Evolutionary conservation across 2,329 filamentous ascomycete genomes (phyloP), one percentile per base, ranked within the genome.

Genomic region (Stachybotrys elegans): DNA sequence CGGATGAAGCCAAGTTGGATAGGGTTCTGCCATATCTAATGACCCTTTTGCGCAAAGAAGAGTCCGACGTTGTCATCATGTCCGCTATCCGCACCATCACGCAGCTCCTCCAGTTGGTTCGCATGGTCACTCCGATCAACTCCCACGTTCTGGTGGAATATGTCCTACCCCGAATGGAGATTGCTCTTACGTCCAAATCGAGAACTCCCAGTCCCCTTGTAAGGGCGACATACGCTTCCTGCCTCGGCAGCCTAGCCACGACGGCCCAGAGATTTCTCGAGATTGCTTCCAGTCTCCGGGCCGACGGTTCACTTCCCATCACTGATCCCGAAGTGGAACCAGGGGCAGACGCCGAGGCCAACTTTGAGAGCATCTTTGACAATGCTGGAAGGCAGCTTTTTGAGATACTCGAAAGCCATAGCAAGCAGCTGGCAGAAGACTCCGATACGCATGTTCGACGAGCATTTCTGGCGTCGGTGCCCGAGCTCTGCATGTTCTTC

Each of bases 1-100:
- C 92, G 0, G 94, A 98, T 60, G 93, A 98, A 66, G 91, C 91
- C 4, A 97, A 96, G 63, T 72, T 98, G 40, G 94, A 98, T 63
- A 82, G 93, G 40, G 86, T 97, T 20, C 70, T 98, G 40, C 93
- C 93, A 1, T 96, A 96, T 60, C 71, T 97, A 27, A 86, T 95
- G 68, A 79, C 83, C 5, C 67, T 97, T 22, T 71, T 98, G 12
- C 55, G 56, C 29, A 84, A 81, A 47, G 93, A 98, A 59, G 82
- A 83, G 52, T 82, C 86, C 2, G 88, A 95, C 51, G 75, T 88
- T 54, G 92, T 98, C 13, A 85, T 89, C 38, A 82, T 95, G 40
- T 83, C 91, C 20, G 90, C 91, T 4, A 77, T 97, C 36, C 79
- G 92, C 44, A 88, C 89, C 4, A 79, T 97, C 52, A 92, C 92